Conservation (phyloP, 495 filamentous ascomycete genomes). For the Podospora bellae-mahoneyi region DNA sequence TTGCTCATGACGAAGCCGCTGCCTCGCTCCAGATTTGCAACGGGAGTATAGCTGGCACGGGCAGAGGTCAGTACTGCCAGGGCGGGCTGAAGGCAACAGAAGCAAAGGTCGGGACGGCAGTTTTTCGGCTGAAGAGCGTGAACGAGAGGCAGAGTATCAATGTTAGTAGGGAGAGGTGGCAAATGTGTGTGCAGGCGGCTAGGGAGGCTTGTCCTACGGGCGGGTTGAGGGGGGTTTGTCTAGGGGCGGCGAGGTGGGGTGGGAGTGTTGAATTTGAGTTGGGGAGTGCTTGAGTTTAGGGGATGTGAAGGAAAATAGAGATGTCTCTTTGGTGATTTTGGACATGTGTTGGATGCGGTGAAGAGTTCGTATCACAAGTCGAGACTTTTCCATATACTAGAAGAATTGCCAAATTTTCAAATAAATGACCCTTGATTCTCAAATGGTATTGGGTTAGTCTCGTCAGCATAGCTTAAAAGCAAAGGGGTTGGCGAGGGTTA, state of each 20-base stretch:
- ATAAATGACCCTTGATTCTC: no score
- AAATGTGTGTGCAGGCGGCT: slow-evolving; percentile 48
- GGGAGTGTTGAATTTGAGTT: slow-evolving; percentile 50
- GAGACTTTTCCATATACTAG: no score
- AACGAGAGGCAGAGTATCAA: slow-evolving; percentile 43
- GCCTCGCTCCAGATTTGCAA: slow-evolving; percentile 52
- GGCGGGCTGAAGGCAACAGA: slow-evolving; percentile 38
- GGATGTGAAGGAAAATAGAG: background rate
- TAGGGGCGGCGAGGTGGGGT: slow-evolving; percentile 44
- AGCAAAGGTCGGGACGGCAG: slow-evolving; percentile 45
- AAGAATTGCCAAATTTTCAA: no score
- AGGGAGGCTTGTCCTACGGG: slow-evolving; percentile 47
- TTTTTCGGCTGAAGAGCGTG: slow-evolving; percentile 42
- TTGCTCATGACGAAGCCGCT: slow-evolving; percentile 52
- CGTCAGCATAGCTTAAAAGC: no score
- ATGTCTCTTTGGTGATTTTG: background rate
- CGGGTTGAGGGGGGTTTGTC: slow-evolving; percentile 43
- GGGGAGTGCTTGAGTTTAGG: slow-evolving; percentile 22
- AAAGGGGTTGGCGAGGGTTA: background rate
- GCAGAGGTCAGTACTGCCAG: slow-evolving; percentile 39
- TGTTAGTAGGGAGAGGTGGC: slow-evolving; percentile 51
- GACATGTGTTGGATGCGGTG: no score
- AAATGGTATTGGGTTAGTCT: no score
- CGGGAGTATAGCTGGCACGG: slow-evolving; percentile 46
- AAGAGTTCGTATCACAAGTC: no score